Base-by-base conservation (phyloP, 345 rosid genomes). In the Boechera stricta region DNA sequence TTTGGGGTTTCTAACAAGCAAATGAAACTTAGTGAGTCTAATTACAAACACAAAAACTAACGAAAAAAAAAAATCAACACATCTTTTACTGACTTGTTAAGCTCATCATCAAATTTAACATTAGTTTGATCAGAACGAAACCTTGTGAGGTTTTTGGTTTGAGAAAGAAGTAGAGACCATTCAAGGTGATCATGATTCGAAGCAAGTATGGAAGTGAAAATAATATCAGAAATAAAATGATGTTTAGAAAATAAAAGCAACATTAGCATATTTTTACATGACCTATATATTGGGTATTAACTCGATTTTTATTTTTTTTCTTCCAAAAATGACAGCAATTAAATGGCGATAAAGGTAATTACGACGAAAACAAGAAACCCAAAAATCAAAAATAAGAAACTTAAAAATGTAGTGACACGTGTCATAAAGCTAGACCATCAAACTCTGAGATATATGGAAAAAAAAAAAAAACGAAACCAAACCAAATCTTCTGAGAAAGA, bases 351-450 rank as follows among this genome's bases (percentile, higher is more conserved):
- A 60, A 72, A 49, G 10, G 39, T 48, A 61, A 29, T 51, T 28
- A 39, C 36, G 10, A 10, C 2, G 26, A 53, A 39, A 45, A 57
- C 26, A 28, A 55, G 51, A 54, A 68, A n/a, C 38, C n/a, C 24
- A 2, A n/a, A 33, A 44, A 21, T 18, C 0, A 21, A 62, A 36
- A 26, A 13, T 5, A 10, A 31, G 31, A 24, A 59, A 57, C 32
- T 1, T 11, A 36, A 49, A 51, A 28, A 3, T 3, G 6, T 32
- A 21, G 0, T 8, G 68, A 29, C 79, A 75, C 79, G 74, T 68
- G 79, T 68, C 79, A 68, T 21, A 12, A 39, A 29, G 9, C 15
- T 44, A 68, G 63, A 59, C 79, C 79, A 75, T 51, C 69, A 75
- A 68, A 67, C n/a, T 2, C 18, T n/a, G 21, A 16, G 56, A 42